These are phyloP conservation scores for Kodamaea neixiangensis DNA, from an alignment of 805 yeast species.

Conservation along the genomic window DNA sequence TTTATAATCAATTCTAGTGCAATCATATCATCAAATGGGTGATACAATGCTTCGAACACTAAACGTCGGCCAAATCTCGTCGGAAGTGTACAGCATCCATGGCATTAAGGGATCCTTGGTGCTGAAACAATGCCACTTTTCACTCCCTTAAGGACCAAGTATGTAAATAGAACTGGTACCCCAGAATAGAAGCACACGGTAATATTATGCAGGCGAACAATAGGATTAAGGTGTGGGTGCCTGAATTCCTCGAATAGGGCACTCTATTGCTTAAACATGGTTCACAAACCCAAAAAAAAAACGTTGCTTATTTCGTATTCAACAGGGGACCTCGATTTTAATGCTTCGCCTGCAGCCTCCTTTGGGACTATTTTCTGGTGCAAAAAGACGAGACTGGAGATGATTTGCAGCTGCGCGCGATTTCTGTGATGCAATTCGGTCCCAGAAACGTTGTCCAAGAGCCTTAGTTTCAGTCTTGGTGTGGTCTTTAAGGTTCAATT, in stretches of 20 bases:
- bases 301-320: not conserved
- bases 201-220: not conserved
- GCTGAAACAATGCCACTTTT: not conserved
- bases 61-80: not conserved
- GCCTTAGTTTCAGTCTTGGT: slow-evolving; percentile 1
- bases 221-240: not conserved
- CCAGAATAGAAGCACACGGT: not conserved
- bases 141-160: not conserved
- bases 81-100: not conserved
- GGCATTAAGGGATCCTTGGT: not conserved
- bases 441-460: not conserved
- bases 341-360: not conserved
- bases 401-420: slow-evolving; percentile 4
- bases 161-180: not conserved
- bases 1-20: too few species aligned
- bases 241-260: slow-evolving; percentile 1
- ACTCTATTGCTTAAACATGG: not conserved
- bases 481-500: not conserved
- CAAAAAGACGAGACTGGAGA: not conserved
- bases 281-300: not conserved
- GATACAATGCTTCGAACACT: too few species aligned
- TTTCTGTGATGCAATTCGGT: not conserved
- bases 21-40: too few species aligned
- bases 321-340: not conserved
- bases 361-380: not conserved